Base-by-base conservation (phyloP, 2,329 filamentous ascomycete species). In the Diaporthe citrichinensis region DNA sequence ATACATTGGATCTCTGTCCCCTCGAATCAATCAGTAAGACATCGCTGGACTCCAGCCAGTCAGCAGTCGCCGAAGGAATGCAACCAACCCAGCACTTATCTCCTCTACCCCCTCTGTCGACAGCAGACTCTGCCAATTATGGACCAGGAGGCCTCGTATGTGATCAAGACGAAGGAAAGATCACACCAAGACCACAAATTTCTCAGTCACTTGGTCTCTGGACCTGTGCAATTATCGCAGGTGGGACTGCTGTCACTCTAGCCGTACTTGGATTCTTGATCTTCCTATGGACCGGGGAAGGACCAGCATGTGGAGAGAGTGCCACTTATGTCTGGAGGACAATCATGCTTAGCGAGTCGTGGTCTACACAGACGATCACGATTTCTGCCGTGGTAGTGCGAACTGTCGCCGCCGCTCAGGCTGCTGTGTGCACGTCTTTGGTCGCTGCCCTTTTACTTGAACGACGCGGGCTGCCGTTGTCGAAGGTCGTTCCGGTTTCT, bases 1-100 rank as follows among this genome's bases (percentile, higher is more conserved):
- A 53, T 2, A 6, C 4, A 1, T 15, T 53, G 10, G n/a, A 28
- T 25, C 49, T 15, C 6, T 3, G 9, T 58, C 17, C 55, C 4
- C 41, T 44, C 7, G 28, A 58, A 31, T 28, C 20, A 31, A 15
- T 28, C 15, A n/a, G n/a, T n/a, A n/a, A 58, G 55, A 3, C 17
- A 25, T 58, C 28, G 2, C 15, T 5, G 1, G 17, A 34, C 8
- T 12, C 55, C 2, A 34, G 28, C 9, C 17, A 9, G 17, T 7
- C 28, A 10, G 5, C 55, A 14, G 8, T 36, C 8, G 12, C 6
- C 9, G 31, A 4, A 3, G 20, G 28, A 36, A 3, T 5, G 4
- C 17, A 23, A 36, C 12, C 31, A 0, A n/a, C 3, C 14, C 2
- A 58, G n/a, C 55, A 34, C 6, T 0, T 1, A 36, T n/a, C 17